Conservation (phyloP, 2,329 filamentous ascomycete genomes). For the Diaporthe ampelina region DNA sequence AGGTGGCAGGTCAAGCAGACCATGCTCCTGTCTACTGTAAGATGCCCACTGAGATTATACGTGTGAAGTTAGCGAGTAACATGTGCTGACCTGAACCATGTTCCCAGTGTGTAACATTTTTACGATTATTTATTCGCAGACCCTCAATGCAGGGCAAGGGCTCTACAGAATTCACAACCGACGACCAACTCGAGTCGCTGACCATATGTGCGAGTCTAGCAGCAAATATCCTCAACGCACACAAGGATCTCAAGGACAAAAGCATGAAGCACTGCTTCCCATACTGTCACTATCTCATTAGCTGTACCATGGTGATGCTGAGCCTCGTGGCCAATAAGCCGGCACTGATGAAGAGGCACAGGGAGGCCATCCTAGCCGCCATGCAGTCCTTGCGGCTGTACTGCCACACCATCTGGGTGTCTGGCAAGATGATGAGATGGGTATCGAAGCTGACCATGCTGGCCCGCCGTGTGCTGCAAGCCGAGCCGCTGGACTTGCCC, state of each 20-base stretch:
- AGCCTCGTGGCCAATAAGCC: constrained; percentile 30
- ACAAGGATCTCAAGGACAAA: constrained; percentile 32
- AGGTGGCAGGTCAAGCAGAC: constrained; percentile 40
- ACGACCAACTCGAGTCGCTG: constrained; percentile 33
- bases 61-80: too few species aligned
- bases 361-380: constrained; percentile 20
- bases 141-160: constrained; percentile 14
- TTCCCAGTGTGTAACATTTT: constrained; percentile 21
- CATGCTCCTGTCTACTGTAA: constrained; percentile 37
- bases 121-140: constrained; percentile 35
- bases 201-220: constrained; percentile 36
- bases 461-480: constrained; percentile 21
- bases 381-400: constrained; percentile 36
- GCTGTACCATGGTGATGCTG: constrained; percentile 38
- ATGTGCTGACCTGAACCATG: too few species aligned
- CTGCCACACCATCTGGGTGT: constrained; percentile 39
- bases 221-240: constrained; percentile 34
- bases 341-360: constrained; percentile 22
- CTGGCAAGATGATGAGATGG: constrained; percentile 40
- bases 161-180: neutral
- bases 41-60: neutral
- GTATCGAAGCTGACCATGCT: constrained; percentile 29
- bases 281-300: constrained; percentile 37
- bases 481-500: neutral
- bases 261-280: constrained; percentile 39